A percentile compares a stretch with the other conserved stretches of the same genome.
Evolutionary conservation across 192 early-diverging fungal genomes (phyloP).

Genomic region (Coemansia sp.): DNA sequence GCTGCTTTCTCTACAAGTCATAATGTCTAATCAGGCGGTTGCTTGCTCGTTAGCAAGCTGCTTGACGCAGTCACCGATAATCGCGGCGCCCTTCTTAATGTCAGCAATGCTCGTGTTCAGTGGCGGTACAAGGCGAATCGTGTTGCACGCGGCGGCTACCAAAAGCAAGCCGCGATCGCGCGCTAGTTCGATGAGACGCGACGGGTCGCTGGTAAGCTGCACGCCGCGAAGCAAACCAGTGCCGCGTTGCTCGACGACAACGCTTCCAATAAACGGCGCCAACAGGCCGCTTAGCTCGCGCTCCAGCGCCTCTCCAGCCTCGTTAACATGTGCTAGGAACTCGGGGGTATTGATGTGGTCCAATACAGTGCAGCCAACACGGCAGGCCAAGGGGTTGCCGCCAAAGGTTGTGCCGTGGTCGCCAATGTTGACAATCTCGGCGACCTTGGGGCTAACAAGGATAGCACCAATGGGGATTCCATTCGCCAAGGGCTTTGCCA

Average conservation of each 20-base stretch:
- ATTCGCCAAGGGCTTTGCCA: slow-evolving; percentile 98
- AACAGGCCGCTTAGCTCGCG: slow-evolving; percentile 54
- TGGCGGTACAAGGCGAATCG: slow-evolving; percentile 91
- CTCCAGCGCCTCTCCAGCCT: slow-evolving; percentile 68
- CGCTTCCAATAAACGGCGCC: slow-evolving; percentile 44
- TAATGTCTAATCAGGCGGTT: background rate
- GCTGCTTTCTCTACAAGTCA: too few species aligned
- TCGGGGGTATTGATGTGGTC: slow-evolving; percentile 67
- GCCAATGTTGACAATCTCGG: slow-evolving; percentile 79
- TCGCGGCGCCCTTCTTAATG: slow-evolving; percentile 71
- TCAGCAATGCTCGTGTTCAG: slow-evolving; percentile 81
- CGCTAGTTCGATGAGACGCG: slow-evolving; percentile 70
- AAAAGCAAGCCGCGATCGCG: slow-evolving; percentile 87
- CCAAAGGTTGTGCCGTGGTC: slow-evolving; percentile 99
- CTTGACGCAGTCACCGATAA: slow-evolving; percentile 66
- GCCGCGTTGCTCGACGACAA: slow-evolving; percentile 81
- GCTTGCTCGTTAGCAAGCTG: slow-evolving; percentile 12
- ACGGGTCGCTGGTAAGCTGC: slow-evolving; percentile 73
- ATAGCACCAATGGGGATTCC: slow-evolving; percentile 97
- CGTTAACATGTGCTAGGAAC: slow-evolving; percentile 74
- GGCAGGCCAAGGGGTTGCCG: slow-evolving; percentile 90
- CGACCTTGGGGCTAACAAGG: slow-evolving; percentile 75
- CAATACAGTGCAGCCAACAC: slow-evolving; percentile 78
- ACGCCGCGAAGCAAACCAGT: slow-evolving; percentile 88
- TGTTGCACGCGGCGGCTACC: slow-evolving; percentile 85